Conservation (phyloP, 73 alveolate species). For the Tetrahymena malaccensis region DNA sequence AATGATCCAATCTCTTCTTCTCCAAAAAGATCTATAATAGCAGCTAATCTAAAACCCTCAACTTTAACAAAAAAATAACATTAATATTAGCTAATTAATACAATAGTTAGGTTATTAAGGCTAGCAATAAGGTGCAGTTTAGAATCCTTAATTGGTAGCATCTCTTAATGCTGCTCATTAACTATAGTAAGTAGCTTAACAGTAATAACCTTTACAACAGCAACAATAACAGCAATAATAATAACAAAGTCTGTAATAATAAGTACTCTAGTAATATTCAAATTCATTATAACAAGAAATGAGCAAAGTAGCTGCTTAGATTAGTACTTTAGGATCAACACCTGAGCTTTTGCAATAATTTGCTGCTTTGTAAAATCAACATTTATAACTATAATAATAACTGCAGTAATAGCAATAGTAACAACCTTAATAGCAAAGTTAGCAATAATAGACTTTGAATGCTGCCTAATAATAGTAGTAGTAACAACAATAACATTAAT, state of each 20-base stretch:
- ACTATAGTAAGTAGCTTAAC: neutral
- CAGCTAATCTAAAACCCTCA: neutral
- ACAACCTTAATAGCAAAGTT: neutral
- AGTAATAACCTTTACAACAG: neutral
- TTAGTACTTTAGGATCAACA: neutral
- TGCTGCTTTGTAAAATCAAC: neutral
- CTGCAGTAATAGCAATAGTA: neutral
- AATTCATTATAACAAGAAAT: neutral
- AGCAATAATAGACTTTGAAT: neutral
- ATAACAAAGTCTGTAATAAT: neutral
- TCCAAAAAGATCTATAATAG: neutral
- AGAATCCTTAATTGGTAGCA: neutral
- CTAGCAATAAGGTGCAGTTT: neutral
- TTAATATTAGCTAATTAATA: neutral
- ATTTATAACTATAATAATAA: neutral
- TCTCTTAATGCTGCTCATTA: neutral
- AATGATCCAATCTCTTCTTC: neutral
- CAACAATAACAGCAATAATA: too few species aligned
- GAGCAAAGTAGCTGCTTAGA: neutral
- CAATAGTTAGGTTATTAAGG: neutral
- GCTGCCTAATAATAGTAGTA: neutral
- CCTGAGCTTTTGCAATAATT: neutral
- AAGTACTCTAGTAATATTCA: neutral
- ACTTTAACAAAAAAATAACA: neutral
- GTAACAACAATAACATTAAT: neutral